Evolutionary conservation across 2,329 filamentous ascomycete species (phyloP), one percentile per base, ranked within the genome.

Genomic region (Aureobasidium zeae): DNA sequence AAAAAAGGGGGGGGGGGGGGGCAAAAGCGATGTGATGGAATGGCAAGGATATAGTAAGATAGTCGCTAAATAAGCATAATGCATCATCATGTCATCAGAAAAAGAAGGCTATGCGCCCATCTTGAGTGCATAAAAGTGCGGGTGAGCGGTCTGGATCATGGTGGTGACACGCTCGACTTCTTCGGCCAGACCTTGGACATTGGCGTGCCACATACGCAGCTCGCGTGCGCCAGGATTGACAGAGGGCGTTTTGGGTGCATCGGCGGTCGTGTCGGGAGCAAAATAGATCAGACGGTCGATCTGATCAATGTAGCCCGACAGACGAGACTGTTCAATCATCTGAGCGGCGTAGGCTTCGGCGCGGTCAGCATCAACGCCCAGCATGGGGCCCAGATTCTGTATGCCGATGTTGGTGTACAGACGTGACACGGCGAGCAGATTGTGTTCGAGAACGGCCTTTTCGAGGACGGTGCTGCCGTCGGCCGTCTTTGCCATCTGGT

Each of bases 371-470:
- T 85, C 77, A 4, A 95, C 72, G 0, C 85, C 87, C 11, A 98
- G 69, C 26, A 95, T 72, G 28, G 72, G 67, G 0, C 81, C 91
- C 1, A 98, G 72, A 19, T 80, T 79, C 46, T 83, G 80, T 52
- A 73, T 59, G 48, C 69, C 52, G 57, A 77, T 65, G 60, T 75
- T 66, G 55, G 68, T 52, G 63, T 73, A 64, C 48, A 72, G 57
- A 53, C 69, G 59, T 25, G 86, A 94, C 2, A 83, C 85, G 15
- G 82, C 87, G 16, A 95, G 77, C 12, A 98, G 71, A 60, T 98
- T 98, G 67, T 98, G 91, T 66, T 98, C 91, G 13, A 95, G 80
- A 8, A 98, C 86, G 5, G 91, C 91, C 62, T 86, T 89, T 55
- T 86, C 85, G 25, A 98, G 74, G 4, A 96, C 91, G 0, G 91